These are phyloP conservation scores for Bipolaris cookei DNA, from an alignment of 2,329 filamentous ascomycete genomes.

Conservation along the genomic window DNA sequence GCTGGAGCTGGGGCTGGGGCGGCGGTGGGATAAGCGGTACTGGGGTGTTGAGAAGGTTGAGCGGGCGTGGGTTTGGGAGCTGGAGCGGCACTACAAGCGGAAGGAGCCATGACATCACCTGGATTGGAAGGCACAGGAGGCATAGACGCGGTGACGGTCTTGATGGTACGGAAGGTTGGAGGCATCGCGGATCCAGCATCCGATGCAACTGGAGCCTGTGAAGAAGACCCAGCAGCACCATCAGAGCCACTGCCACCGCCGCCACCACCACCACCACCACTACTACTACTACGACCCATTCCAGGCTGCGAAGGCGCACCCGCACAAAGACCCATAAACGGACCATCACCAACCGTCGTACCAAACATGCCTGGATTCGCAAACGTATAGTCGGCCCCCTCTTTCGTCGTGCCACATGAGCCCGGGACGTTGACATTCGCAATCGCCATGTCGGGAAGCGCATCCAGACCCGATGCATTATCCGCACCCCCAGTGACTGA, in stretches of 20 bases:
- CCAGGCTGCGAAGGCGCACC: slow-evolving; percentile 12
- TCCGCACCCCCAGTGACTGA: slow-evolving; percentile 62
- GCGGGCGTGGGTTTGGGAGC: slow-evolving; percentile 6
- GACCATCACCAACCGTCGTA: slow-evolving; percentile 27
- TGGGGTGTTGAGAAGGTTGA: not conserved
- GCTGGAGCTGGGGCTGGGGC: not conserved
- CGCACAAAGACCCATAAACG: slow-evolving; percentile 35
- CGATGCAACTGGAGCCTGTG: not conserved
- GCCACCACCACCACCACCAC: slow-evolving; percentile 3
- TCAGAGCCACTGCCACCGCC: not conserved
- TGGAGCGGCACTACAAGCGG: not conserved
- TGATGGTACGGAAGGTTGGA: slow-evolving; percentile 31
- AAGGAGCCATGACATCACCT: slow-evolving; percentile 1
- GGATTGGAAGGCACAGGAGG: slow-evolving; percentile 6
- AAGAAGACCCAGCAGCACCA: not conserved
- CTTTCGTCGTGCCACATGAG: slow-evolving; percentile 59
- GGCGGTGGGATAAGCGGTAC: not conserved
- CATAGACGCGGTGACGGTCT: slow-evolving; percentile 33
- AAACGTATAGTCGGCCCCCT: slow-evolving; percentile 59
- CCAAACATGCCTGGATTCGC: slow-evolving; percentile 68
- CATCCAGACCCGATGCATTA: slow-evolving; percentile 59
- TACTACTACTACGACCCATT: not conserved
- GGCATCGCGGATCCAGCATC: slow-evolving; percentile 11
- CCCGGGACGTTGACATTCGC: slow-evolving; percentile 64
- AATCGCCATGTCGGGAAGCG: slow-evolving; percentile 74